A percentile compares a stretch with the other conserved stretches of the same genome.
These are phyloP conservation scores for Trichoderma sp. DNA, from an alignment of 2,329 filamentous ascomycete species.

Conservation along the genomic window DNA sequence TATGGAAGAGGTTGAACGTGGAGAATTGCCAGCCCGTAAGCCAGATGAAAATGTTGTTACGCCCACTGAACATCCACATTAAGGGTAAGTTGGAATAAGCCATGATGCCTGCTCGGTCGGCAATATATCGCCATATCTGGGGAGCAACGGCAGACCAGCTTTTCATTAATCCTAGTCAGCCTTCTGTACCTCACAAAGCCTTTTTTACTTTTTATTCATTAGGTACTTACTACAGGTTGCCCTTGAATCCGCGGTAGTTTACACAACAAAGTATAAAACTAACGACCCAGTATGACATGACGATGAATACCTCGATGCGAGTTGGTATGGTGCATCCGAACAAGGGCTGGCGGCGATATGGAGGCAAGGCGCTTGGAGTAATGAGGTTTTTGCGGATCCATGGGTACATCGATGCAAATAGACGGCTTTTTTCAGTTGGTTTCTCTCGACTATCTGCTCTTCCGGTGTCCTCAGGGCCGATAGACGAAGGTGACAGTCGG, in stretches of 20 bases:
- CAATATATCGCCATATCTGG: conserved; percentile 12
- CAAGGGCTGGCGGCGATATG: conserved; percentile 1
- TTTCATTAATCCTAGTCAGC: neutral
- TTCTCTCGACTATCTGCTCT: conserved; percentile 11
- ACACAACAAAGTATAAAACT: conserved; percentile 14
- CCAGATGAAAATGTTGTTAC: conserved; percentile 57
- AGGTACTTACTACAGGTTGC: conserved; percentile 9
- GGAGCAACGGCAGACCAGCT: conserved; percentile 1
- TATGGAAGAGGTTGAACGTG: conserved; percentile 64
- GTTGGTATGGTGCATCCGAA: conserved; percentile 18
- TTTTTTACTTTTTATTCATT: no score
- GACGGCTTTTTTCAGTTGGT: neutral
- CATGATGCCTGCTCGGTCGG: conserved; percentile 1
- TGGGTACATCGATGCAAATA: neutral
- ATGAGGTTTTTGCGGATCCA: neutral
- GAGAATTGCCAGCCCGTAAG: conserved; percentile 64
- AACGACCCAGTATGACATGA: conserved; percentile 5
- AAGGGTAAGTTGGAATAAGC: conserved; percentile 3
- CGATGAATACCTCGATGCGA: neutral
- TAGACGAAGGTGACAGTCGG: neutral
- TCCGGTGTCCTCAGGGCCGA: neutral
- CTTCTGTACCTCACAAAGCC: neutral
- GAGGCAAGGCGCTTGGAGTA: conserved; percentile 4
- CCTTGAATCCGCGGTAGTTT: conserved; percentile 1
- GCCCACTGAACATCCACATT: conserved; percentile 14